A percentile compares a stretch with the other conserved stretches of the same genome.
Evolutionary conservation across 2,329 filamentous ascomycete species (phyloP).

Genomic region (Sporothrix globosa): DNA sequence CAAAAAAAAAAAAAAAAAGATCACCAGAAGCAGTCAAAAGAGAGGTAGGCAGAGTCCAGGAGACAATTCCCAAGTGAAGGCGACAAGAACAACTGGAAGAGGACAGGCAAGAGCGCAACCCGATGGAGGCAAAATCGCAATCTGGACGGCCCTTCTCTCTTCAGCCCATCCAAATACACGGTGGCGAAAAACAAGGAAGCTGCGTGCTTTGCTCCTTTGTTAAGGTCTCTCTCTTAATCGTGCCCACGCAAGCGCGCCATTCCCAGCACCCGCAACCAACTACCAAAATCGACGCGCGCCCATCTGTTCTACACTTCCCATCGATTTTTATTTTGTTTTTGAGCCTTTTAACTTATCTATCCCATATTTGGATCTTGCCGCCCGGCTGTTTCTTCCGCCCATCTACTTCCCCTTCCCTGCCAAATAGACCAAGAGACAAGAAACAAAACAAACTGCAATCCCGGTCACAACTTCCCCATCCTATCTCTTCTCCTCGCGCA

Average conservation of each 20-base stretch:
- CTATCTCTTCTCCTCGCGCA: not conserved
- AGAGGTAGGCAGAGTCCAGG: not conserved
- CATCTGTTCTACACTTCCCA: not conserved
- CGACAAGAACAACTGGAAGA: not conserved
- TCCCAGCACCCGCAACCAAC: conserved; percentile 7
- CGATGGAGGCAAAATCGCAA: conserved; percentile 8
- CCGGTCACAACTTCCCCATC: not conserved
- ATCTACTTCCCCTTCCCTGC: too few relatives aligned
- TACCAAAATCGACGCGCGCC: not conserved
- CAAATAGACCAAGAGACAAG: not conserved
- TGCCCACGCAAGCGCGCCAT: conserved; percentile 30
- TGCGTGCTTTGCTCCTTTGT: not conserved
- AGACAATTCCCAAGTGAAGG: conserved; percentile 3
- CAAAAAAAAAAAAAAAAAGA: conserved; percentile 2
- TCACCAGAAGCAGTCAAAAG: not conserved
- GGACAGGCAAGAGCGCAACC: not conserved
- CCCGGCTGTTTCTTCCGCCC: not conserved
- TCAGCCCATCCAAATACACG: not conserved
- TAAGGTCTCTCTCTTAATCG: not conserved
- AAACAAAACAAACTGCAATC: conserved; percentile 10
- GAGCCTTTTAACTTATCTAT: not conserved
- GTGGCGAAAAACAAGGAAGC: conserved; percentile 18
- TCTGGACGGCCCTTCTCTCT: not conserved
- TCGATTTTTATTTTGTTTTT: conserved; percentile 19
- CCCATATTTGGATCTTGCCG: not conserved